These are phyloP conservation scores for Rosellinia necatrix DNA, from an alignment of 2,329 filamentous ascomycete species.

Conservation along the genomic window DNA sequence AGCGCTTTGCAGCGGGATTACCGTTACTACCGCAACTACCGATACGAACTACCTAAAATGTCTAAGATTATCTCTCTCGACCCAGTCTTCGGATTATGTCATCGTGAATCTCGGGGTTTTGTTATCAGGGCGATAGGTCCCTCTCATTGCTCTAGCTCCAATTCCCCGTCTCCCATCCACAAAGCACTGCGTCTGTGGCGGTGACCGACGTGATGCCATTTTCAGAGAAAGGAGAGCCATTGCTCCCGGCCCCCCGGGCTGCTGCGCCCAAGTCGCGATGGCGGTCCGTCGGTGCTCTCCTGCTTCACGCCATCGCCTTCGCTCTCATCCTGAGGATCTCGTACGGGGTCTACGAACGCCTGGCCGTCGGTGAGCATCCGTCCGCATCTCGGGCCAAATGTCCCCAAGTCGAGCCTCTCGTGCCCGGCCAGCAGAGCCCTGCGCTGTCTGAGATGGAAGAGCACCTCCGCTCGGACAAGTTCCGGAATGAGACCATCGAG, in stretches of 20 bases:
- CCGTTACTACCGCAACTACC: too few species aligned
- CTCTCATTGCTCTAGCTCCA: too few species aligned
- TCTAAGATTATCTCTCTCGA: too few species aligned
- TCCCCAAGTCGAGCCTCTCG: constrained; percentile 42
- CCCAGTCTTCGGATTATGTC: too few species aligned
- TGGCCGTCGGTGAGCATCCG: constrained; percentile 32
- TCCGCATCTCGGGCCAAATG: constrained; percentile 36
- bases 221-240: constrained; percentile 14
- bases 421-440: constrained; percentile 35
- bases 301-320: constrained; percentile 7
- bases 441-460: constrained; percentile 41
- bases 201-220: neutral
- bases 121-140: too few species aligned
- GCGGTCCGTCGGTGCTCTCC: constrained; percentile 3
- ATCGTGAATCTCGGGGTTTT: too few species aligned
- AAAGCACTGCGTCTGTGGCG: too few species aligned
- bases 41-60: too few species aligned
- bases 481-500: constrained; percentile 41
- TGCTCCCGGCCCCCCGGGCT: constrained; percentile 11
- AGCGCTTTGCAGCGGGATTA: too few species aligned
- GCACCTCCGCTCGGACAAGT: constrained; percentile 39
- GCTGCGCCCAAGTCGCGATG: constrained; percentile 7
- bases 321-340: constrained; percentile 4
- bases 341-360: neutral
- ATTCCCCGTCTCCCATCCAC: too few species aligned